These are phyloP conservation scores for Taxillus chinensis DNA, from an alignment of 164 flowering plant species.

Conservation along the genomic window DNA sequence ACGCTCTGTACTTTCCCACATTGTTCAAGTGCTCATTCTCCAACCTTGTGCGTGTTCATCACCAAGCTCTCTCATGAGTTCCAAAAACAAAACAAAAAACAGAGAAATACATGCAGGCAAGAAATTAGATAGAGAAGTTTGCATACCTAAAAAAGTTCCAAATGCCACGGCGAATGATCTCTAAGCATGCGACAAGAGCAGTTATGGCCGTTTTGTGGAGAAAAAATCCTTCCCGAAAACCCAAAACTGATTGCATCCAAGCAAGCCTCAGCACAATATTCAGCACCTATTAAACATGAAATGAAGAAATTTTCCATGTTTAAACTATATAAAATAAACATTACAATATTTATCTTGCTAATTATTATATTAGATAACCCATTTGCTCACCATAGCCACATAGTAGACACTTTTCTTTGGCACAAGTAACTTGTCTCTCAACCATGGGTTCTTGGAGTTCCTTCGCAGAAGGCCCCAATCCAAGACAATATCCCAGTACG, in stretches of 20 bases:
- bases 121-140: neutral
- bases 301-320: no score
- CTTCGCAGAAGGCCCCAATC: slow-evolving; percentile 45
- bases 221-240: slow-evolving; percentile 19
- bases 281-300: slow-evolving; percentile 21
- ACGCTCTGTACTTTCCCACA: slow-evolving; percentile 32
- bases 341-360: neutral
- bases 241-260: slow-evolving; percentile 42
- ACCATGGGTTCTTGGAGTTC: slow-evolving; percentile 30
- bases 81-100: no score
- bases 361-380: neutral
- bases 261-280: slow-evolving; percentile 36
- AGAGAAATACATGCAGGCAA: no score
- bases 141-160: slow-evolving; percentile 43
- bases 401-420: slow-evolving; percentile 28
- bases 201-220: slow-evolving; percentile 26
- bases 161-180: slow-evolving; percentile 44
- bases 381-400: slow-evolving; percentile 27
- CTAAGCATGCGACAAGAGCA: slow-evolving; percentile 34
- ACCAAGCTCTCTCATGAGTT: neutral
- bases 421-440: slow-evolving; percentile 37
- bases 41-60: slow-evolving; percentile 11
- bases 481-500: slow-evolving; percentile 38
- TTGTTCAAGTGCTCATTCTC: slow-evolving; percentile 38
- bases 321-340: neutral